These are phyloP conservation scores for Salix purpurea DNA, from an alignment of 345 rosid genomes.

Conservation along the genomic window DNA sequence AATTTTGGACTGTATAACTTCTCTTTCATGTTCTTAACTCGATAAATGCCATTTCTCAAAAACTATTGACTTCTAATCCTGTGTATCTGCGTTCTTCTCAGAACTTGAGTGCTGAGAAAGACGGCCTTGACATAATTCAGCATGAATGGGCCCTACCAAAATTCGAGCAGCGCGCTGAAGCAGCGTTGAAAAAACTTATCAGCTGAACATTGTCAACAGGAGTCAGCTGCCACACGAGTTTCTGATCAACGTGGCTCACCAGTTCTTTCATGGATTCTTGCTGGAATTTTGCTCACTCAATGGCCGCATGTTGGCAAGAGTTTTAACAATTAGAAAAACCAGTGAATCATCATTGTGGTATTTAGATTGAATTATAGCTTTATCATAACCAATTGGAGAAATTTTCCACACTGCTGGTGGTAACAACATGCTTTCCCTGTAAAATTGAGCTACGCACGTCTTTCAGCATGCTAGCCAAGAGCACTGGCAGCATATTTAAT, in stretches of 20 bases:
- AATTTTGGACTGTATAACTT: neutral
- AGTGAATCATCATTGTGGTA: neutral
- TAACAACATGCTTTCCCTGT: neutral
- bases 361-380: neutral
- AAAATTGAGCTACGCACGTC: neutral
- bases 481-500: neutral
- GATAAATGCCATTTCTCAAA: too few species aligned
- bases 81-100: conserved; percentile 19
- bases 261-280: neutral
- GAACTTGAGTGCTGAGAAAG: conserved; percentile 57
- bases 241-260: neutral
- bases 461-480: neutral
- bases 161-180: conserved; percentile 88
- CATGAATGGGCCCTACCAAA: conserved; percentile 66
- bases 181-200: conserved; percentile 66
- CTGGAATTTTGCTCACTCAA: neutral
- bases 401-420: neutral
- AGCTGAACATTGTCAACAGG: conserved; percentile 28
- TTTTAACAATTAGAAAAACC: neutral
- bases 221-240: neutral
- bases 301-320: neutral
- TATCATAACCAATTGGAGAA: neutral
- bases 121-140: conserved; percentile 29
- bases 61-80: neutral
- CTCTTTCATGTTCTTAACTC: neutral